phyloP scores from a whole-genome alignment of 805 yeast genomes.

The Zygotorulaspora chibaensis region DNA sequence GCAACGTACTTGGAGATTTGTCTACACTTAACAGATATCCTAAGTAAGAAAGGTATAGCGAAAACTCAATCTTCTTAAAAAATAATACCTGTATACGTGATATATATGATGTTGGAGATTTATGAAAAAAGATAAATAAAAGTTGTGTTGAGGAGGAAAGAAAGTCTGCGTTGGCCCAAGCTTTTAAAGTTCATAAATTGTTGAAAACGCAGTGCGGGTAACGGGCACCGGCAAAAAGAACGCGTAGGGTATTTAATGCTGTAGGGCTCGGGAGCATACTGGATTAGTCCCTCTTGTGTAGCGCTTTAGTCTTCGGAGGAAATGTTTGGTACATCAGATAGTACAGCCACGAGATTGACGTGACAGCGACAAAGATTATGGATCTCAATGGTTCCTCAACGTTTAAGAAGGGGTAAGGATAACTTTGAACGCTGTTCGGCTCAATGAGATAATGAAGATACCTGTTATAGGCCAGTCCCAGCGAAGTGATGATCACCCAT shows the following conservation, averaged over 20 bases:
- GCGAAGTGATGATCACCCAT: constrained; percentile 35
- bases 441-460: constrained; percentile 47
- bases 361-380: constrained; percentile 46
- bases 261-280: constrained; percentile 1
- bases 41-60: constrained; percentile 15
- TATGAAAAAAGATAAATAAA: constrained; percentile 1
- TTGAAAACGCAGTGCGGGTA: not conserved
- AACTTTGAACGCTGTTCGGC: constrained; percentile 44
- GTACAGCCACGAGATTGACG: constrained; percentile 36
- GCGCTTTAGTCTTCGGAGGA: constrained; percentile 21
- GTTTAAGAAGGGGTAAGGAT: constrained; percentile 68
- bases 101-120: constrained; percentile 28
- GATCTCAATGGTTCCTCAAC: constrained; percentile 44
- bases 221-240: not conserved
- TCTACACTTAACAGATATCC: constrained; percentile 30
- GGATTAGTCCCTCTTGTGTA: not conserved
- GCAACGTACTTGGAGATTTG: constrained; percentile 34
- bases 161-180: not conserved
- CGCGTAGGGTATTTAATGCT: no score
- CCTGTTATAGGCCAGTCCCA: constrained; percentile 51
- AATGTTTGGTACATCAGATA: constrained; percentile 30
- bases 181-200: not conserved
- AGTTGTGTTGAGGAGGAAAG: not conserved
- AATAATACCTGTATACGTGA: constrained; percentile 19
- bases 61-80: constrained; percentile 12